A percentile compares a stretch with the other conserved stretches of the same genome.
Evolutionary conservation across 129 eudicot genomes (phyloP).

Genomic region (Tanacetum coccineum): DNA sequence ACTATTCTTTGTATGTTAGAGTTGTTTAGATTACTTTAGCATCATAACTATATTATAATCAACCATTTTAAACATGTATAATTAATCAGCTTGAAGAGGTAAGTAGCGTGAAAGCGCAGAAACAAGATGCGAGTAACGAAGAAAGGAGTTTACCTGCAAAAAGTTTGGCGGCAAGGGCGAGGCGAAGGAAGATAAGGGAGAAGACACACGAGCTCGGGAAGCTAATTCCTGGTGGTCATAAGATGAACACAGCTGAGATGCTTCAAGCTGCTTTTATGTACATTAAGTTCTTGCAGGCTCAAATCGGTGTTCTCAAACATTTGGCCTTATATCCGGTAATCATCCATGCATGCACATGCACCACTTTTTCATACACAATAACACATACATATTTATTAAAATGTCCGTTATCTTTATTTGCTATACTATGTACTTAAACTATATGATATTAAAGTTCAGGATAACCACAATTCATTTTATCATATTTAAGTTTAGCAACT

Average conservation of each 20-base stretch:
- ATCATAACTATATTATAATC: too few relatives aligned
- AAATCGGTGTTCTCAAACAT: slow-evolving; percentile 14
- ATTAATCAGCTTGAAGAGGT: slow-evolving; percentile 4
- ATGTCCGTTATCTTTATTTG: too few relatives aligned
- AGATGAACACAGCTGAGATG: slow-evolving; percentile 72
- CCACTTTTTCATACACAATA: background rate
- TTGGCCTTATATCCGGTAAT: slow-evolving; percentile 20
- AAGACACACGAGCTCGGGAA: slow-evolving; percentile 71
- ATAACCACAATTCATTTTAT: too few relatives aligned
- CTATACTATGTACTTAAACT: too few relatives aligned
- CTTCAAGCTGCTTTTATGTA: slow-evolving; percentile 52
- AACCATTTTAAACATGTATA: background rate
- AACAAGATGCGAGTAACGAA: background rate
- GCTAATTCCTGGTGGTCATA: slow-evolving; percentile 61
- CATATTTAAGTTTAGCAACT: background rate
- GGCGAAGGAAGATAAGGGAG: slow-evolving; percentile 73
- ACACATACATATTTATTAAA: background rate
- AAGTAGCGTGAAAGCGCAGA: slow-evolving; percentile 5
- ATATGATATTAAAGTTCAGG: too few relatives aligned
- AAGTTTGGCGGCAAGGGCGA: slow-evolving; percentile 63
- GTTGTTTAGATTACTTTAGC: too few relatives aligned
- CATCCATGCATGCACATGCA: background rate
- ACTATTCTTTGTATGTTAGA: too few relatives aligned
- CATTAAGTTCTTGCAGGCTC: slow-evolving; percentile 27
- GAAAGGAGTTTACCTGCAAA: slow-evolving; percentile 27